Evolutionary conservation across 139 green algal genomes (phyloP).

Genomic region (Tetradesmus lagerheimii): DNA sequence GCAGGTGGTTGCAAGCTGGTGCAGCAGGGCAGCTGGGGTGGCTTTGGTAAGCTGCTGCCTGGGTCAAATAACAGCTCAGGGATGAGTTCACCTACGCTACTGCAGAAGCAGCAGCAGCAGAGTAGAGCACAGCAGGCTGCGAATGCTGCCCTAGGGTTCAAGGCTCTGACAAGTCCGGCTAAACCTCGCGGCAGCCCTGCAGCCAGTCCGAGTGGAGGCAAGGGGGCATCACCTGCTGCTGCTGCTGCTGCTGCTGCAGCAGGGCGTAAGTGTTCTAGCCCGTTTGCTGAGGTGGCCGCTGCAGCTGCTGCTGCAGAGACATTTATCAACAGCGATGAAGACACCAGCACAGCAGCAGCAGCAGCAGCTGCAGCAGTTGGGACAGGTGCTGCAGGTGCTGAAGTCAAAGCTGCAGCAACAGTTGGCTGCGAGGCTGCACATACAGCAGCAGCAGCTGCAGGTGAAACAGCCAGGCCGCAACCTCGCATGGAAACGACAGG

Average conservation of each 20-base stretch:
- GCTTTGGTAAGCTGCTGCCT: background rate
- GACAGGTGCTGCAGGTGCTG: background rate
- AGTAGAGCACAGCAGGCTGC: background rate
- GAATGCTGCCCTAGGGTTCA: background rate
- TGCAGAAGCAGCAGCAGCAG: constrained; percentile 43
- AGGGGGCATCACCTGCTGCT: constrained; percentile 1
- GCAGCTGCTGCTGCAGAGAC: background rate
- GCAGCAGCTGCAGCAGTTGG: background rate
- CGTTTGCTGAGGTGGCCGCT: background rate
- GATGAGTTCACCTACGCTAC: background rate
- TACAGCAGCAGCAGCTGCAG: background rate
- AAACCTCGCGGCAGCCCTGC: background rate
- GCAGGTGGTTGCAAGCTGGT: background rate
- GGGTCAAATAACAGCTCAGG: background rate
- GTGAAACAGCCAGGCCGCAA: background rate
- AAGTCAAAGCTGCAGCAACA: background rate
- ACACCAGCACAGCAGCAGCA: background rate
- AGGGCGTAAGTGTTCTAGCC: background rate
- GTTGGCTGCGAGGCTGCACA: background rate
- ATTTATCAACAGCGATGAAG: background rate
- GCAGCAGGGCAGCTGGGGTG: constrained; percentile 14
- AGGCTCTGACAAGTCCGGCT: background rate
- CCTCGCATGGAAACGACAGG: constrained; percentile 32
- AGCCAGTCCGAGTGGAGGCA: background rate
- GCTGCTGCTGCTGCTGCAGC: background rate